Evolutionary conservation across 2,329 filamentous ascomycete species (phyloP), one percentile per base, ranked within the genome.

Genomic region (Zalaria obscura): DNA sequence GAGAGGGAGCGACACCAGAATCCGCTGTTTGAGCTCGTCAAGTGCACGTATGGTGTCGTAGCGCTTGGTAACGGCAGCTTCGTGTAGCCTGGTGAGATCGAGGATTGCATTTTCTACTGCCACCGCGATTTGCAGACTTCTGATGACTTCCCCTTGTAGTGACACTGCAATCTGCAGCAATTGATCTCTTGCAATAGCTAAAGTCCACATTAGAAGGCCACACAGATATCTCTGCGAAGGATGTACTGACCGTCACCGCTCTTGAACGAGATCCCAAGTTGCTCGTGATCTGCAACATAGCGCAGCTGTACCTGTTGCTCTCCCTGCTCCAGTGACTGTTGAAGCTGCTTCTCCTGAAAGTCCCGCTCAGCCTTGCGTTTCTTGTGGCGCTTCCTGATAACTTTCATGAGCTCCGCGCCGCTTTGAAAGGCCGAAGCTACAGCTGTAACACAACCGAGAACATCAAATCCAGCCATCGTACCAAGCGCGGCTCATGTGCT

Each of bases 361-460:
- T 50, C 50, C 27, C 51, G 41, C 40, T 59, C 60, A 36, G 52
- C 50, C 3, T 40, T 39, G 11, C 47, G 44, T 25, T 37, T 40
- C 38, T 48, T 45, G 26, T 47, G 43, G 40, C 55, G 56, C 43
- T 58, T 55, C 45, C 57, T 57, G 45, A 63, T 53, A 18, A 53
- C 49, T 35, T 57, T 53, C 27, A 60, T 47, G 36, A 64, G 48
- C 31, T 64, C 60, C 28, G 60, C 57, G 9, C 55, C 61, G 18
- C 52, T 57, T 45, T 64, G 61, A 46, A 66, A 66, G 5, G 62
- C 61, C 5, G 58, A 61, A 5, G 64, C 52, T 9, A 66, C 56
- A 8, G 63, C 61, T 10, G 59, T 51, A 10, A 66, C 59, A 37
- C 61, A 62, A 27, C 54, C 57, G 37, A 61, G 51, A 5, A 64